A percentile compares a stretch with the other conserved stretches of the same genome.
Conservation (phyloP, 2,329 filamentous ascomycete genomes). For the Coniochaeta prunicola region DNA sequence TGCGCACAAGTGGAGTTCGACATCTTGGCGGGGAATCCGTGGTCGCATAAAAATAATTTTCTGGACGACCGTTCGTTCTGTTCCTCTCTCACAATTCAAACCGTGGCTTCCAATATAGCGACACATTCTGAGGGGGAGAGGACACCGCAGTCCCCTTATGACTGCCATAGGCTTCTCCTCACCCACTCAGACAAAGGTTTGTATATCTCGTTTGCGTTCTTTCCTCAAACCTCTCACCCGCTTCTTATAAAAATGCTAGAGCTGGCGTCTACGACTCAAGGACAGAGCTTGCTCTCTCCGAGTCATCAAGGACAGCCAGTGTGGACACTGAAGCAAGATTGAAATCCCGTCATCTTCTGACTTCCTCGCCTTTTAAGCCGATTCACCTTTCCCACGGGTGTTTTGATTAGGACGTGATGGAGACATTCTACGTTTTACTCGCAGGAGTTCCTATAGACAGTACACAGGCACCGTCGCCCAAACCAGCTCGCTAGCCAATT, state of each 20-base stretch:
- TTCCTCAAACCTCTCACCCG: not conserved
- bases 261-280: constrained; percentile 51
- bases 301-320: constrained; percentile 53
- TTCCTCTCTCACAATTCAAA: not conserved
- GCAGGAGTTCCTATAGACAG: not conserved
- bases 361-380: constrained; percentile 4
- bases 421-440: constrained; percentile 15
- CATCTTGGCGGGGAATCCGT: not conserved
- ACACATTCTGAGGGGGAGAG: not conserved
- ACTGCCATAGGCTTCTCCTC: too few species aligned
- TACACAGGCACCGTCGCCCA: not conserved
- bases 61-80: not conserved
- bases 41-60: not conserved
- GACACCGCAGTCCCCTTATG: not conserved
- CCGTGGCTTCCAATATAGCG: not conserved
- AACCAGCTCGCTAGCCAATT: not conserved
- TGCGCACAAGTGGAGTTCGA: not conserved
- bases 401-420: constrained; percentile 10
- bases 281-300: too few species aligned
- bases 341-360: constrained; percentile 23
- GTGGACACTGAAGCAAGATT: constrained; percentile 64
- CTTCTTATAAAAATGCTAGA: constrained; percentile 59
- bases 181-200: not conserved
- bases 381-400: constrained; percentile 8
- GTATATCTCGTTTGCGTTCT: not conserved